phyloP scores from a whole-genome alignment of 2,329 filamentous ascomycete genomes.

The Alternaria triticimaculans region DNA sequence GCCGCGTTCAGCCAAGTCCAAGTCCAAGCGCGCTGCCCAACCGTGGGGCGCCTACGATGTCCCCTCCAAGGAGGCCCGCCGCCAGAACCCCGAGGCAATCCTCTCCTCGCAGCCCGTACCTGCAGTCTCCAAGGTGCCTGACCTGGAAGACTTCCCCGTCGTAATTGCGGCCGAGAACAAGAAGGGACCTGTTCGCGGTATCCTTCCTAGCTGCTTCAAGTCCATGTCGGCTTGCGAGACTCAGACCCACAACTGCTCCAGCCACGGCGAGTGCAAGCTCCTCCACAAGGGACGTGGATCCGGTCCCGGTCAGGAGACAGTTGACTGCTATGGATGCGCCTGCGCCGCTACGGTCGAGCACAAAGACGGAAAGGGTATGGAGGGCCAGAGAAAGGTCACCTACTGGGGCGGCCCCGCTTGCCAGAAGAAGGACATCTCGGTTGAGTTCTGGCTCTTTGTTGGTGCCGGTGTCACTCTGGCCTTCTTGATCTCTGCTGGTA shows the following conservation, averaged over 20 bases:
- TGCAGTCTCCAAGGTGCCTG: slow-evolving; percentile 33
- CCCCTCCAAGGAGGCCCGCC: slow-evolving; percentile 34
- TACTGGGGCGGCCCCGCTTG: slow-evolving; percentile 87
- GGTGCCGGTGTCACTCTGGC: slow-evolving; percentile 76
- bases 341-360: slow-evolving; percentile 68
- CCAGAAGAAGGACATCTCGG: slow-evolving; percentile 89
- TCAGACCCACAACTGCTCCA: slow-evolving; percentile 79
- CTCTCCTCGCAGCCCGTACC: slow-evolving; percentile 37
- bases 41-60: slow-evolving; percentile 47
- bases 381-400: slow-evolving; percentile 61
- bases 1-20: slow-evolving; percentile 33
- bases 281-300: slow-evolving; percentile 59
- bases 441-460: slow-evolving; percentile 85
- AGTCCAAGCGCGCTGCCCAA: slow-evolving; percentile 41
- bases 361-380: slow-evolving; percentile 55
- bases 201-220: slow-evolving; percentile 77
- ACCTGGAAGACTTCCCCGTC: slow-evolving; percentile 39
- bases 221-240: slow-evolving; percentile 71
- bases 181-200: slow-evolving; percentile 52
- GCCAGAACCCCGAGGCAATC: slow-evolving; percentile 40
- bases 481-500: slow-evolving; percentile 70
- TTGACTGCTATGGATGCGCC: slow-evolving; percentile 77
- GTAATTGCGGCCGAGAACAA: slow-evolving; percentile 27
- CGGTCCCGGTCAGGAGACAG: slow-evolving; percentile 49
- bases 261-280: slow-evolving; percentile 77